Conservation (phyloP, 768 basidiomycete species). For the Leccinum pellstonianum region DNA sequence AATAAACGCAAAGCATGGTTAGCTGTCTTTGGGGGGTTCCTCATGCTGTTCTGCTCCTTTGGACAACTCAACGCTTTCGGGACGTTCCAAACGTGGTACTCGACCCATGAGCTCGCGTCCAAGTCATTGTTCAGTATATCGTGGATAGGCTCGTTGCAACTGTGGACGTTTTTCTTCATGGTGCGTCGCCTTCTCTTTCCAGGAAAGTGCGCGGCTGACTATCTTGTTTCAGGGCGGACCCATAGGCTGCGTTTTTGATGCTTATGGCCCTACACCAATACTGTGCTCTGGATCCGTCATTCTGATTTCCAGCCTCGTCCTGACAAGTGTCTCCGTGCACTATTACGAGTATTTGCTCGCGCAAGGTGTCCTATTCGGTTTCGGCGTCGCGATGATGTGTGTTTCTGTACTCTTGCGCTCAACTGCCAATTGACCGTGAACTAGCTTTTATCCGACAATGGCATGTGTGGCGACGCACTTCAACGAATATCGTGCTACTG, state of each 20-base stretch:
- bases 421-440: slow-evolving; percentile 5
- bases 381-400: slow-evolving; percentile 63
- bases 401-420: slow-evolving; percentile 25
- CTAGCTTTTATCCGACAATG: slow-evolving; percentile 71
- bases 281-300: slow-evolving; percentile 52
- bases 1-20: slow-evolving; percentile 38
- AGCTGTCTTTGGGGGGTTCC: slow-evolving; percentile 61
- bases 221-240: slow-evolving; percentile 50
- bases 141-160: slow-evolving; percentile 69
- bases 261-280: slow-evolving; percentile 54
- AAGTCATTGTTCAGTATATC: slow-evolving; percentile 56
- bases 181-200: slow-evolving; percentile 37
- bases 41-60: slow-evolving; percentile 67
- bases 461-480: slow-evolving; percentile 69
- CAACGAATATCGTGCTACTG: slow-evolving; percentile 61
- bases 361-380: slow-evolving; percentile 65
- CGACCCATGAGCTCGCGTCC: slow-evolving; percentile 52
- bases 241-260: slow-evolving; percentile 59
- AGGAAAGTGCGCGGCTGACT: slow-evolving; percentile 1
- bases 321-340: slow-evolving; percentile 55
- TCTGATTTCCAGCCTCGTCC: slow-evolving; percentile 51
- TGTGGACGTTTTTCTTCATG: slow-evolving; percentile 69
- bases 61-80: slow-evolving; percentile 74
- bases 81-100: slow-evolving; percentile 69
- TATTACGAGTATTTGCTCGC: slow-evolving; percentile 62